Evolutionary conservation across 352 stramenopile genomes (phyloP).

Genomic region (Globisporangium heterothallicum): DNA sequence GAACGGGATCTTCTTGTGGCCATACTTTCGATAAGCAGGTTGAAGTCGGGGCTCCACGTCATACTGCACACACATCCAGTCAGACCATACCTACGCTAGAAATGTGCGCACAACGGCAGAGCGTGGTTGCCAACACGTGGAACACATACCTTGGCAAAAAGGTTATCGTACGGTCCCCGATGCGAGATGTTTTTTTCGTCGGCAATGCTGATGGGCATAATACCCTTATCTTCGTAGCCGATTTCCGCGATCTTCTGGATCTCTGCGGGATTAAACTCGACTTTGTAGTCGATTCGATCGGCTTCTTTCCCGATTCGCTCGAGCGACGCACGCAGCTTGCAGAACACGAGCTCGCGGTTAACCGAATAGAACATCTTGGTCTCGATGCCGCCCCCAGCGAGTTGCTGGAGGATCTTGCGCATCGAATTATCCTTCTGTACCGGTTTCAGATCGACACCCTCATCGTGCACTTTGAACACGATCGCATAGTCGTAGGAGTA

Average conservation of each 20-base stretch:
- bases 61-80: slow-evolving; percentile 19
- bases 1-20: slow-evolving; percentile 63
- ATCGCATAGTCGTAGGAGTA: slow-evolving; percentile 81
- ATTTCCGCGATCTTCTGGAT: slow-evolving; percentile 48
- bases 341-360: slow-evolving; percentile 66
- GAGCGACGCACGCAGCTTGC: slow-evolving; percentile 64
- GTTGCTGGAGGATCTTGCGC: slow-evolving; percentile 60
- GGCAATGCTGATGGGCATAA: slow-evolving; percentile 60
- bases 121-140: too few relatives aligned
- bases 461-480: slow-evolving; percentile 79
- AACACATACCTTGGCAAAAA: slow-evolving; percentile 51
- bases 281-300: slow-evolving; percentile 73
- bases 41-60: slow-evolving; percentile 61
- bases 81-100: too few relatives aligned
- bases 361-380: slow-evolving; percentile 83
- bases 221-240: slow-evolving; percentile 52
- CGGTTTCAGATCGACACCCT: slow-evolving; percentile 42
- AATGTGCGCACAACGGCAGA: too few relatives aligned
- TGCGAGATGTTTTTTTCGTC: slow-evolving; percentile 40
- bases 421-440: slow-evolving; percentile 67
- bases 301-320: slow-evolving; percentile 63
- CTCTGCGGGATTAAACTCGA: slow-evolving; percentile 61
- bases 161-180: slow-evolving; percentile 58
- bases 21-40: slow-evolving; percentile 64
- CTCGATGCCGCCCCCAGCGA: slow-evolving; percentile 66